These are phyloP conservation scores for Mycena polygramma DNA, from an alignment of 768 basidiomycete species.

Conservation along the genomic window DNA sequence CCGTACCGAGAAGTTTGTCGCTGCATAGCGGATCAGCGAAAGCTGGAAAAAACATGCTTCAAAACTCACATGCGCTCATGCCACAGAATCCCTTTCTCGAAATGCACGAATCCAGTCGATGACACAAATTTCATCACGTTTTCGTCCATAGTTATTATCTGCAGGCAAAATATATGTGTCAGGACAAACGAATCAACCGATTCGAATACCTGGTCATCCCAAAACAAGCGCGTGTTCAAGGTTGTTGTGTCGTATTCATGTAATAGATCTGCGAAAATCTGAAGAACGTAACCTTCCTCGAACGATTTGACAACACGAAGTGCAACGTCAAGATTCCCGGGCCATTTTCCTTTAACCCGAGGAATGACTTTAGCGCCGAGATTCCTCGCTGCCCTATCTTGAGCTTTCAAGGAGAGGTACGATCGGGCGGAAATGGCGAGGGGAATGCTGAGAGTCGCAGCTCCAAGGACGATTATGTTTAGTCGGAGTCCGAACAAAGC, in stretches of 20 bases:
- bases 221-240: constrained; percentile 60
- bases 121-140: constrained; percentile 57
- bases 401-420: neutral
- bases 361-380: constrained; percentile 55
- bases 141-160: constrained; percentile 63
- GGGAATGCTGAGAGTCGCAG: constrained; percentile 1
- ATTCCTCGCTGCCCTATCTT: constrained; percentile 7
- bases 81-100: constrained; percentile 58
- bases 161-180: too few species aligned
- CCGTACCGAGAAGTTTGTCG: constrained; percentile 57
- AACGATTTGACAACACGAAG: constrained; percentile 49
- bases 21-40: too few species aligned
- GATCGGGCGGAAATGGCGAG: constrained; percentile 10
- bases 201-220: constrained; percentile 54
- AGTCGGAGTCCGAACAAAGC: neutral
- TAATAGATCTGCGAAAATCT: constrained; percentile 55
- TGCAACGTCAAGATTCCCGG: constrained; percentile 64
- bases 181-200: too few species aligned
- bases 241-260: constrained; percentile 61
- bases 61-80: constrained; percentile 49
- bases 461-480: neutral
- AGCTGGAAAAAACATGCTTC: too few species aligned
- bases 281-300: constrained; percentile 52
- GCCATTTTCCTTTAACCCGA: constrained; percentile 61
- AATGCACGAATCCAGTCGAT: constrained; percentile 57